Evolutionary conservation across 176 grass and related monocot species (phyloP).

Genomic region (Tillandsia fasciculata): DNA sequence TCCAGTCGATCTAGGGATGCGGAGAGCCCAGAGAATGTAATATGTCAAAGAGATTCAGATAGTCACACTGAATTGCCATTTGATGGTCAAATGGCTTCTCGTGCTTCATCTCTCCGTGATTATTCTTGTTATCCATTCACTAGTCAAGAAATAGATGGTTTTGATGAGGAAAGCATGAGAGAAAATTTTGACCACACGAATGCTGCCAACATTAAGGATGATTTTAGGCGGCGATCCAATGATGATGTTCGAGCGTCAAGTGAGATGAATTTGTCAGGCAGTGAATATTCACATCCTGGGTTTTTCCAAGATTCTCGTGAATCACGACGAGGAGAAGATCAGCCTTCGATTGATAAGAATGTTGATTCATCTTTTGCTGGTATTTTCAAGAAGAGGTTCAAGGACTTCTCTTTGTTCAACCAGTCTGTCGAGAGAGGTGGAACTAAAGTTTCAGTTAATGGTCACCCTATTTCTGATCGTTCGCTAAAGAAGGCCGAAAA

Average conservation of each 20-base stretch:
- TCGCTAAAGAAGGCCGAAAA: slow-evolving; percentile 88
- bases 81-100: slow-evolving; percentile 14
- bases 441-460: slow-evolving; percentile 79
- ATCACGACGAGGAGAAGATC: slow-evolving; percentile 55
- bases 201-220: background rate
- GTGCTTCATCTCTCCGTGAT: slow-evolving; percentile 33
- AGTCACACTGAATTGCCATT: slow-evolving; percentile 19
- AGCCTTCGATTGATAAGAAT: slow-evolving; percentile 39
- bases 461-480: slow-evolving; percentile 75
- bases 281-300: slow-evolving; percentile 45
- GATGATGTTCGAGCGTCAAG: slow-evolving; percentile 30
- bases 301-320: slow-evolving; percentile 63
- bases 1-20: slow-evolving; percentile 28
- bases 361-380: slow-evolving; percentile 82
- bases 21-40: slow-evolving; percentile 48
- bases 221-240: slow-evolving; percentile 7
- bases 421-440: slow-evolving; percentile 33
- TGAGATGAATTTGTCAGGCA: slow-evolving; percentile 52
- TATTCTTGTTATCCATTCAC: slow-evolving; percentile 42
- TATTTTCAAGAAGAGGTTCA: slow-evolving; percentile 64
- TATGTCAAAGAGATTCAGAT: slow-evolving; percentile 33
- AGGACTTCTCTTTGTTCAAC: slow-evolving; percentile 62
- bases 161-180: slow-evolving; percentile 26
- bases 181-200: slow-evolving; percentile 19
- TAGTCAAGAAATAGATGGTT: slow-evolving; percentile 26